A percentile compares a stretch with the other conserved stretches of the same genome.
Conservation (phyloP, 1,139 yeast species). For the Taphrina sp. region DNA sequence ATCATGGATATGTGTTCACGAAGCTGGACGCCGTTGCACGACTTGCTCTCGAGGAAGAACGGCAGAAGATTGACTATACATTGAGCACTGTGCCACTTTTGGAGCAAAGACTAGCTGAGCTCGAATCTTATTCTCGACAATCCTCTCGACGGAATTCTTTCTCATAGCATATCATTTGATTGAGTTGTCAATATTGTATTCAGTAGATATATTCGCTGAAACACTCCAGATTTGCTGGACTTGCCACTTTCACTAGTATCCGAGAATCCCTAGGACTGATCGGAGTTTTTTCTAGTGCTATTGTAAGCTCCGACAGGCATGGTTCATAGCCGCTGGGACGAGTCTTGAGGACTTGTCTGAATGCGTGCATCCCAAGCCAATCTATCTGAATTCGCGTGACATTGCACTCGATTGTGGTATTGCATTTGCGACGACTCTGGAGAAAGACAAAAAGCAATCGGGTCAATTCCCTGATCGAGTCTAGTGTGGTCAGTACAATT, state of each 20-base stretch:
- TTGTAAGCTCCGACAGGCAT: not conserved
- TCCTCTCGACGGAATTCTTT: constrained; percentile 10
- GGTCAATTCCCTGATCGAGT: not conserved
- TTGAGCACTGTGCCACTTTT: constrained; percentile 66
- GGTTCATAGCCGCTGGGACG: constrained; percentile 5
- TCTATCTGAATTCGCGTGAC: constrained; percentile 1
- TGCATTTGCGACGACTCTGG: constrained; percentile 1
- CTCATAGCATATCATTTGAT: no score
- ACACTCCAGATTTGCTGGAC: not conserved
- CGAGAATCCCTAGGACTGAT: not conserved
- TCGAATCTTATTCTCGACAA: constrained; percentile 8
- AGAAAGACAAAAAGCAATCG: constrained; percentile 1
- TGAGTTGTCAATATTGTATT: no score
- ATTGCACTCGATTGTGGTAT: not conserved
- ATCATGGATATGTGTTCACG: constrained; percentile 71
- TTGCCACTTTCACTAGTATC: not conserved
- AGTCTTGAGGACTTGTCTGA: not conserved
- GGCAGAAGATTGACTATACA: constrained; percentile 61
- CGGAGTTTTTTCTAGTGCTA: not conserved
- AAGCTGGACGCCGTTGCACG: constrained; percentile 67
- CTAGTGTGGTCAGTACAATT: not conserved
- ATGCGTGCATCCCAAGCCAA: constrained; percentile 13
- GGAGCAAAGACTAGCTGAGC: constrained; percentile 45
- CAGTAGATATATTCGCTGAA: constrained; percentile 2
- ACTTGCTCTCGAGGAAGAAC: constrained; percentile 67